Base-by-base conservation (phyloP, 1,284 basidiomycete genomes). In the Inonotus obliquus region DNA sequence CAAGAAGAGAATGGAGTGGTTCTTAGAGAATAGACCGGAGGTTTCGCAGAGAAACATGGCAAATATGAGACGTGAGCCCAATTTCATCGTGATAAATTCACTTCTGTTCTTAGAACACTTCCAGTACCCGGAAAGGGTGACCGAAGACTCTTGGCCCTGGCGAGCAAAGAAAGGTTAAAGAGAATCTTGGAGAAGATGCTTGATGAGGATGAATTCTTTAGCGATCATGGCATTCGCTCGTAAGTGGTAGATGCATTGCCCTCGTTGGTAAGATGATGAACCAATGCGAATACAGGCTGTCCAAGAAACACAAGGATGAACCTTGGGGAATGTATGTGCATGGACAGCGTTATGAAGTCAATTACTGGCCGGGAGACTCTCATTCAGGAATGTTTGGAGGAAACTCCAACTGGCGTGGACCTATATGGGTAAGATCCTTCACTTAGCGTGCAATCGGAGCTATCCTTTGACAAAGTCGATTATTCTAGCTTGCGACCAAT, bases 1-100 rank as follows among this genome's bases (percentile, higher is more conserved):
- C 81, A 98, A 93, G 79, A 98, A 98, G 76, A 86, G 96, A 52
- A 87, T 99, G 85, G 92, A 99, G 68, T 98, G 96, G 96, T 99
- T 98, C 78, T 85, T 98, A 62, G 87, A 97, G 70, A 93, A 98
- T 75, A 79, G 96, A 27, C 87, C 91, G 1, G 92, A 90, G 66
- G 85, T 98, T 57, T 89, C 93, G 4, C 81, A 81, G 59, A 82
- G 96, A 65, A 98, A 97, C 74, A 94, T 98, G 80, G 96, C 96
- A n/a, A 97, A 95, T 75, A 95, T 98, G 84, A 89, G 86, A 74
- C 84, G 91, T 92, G 65, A 56, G 74, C 48, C 37, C 25, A 14
- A 32, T 5, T 27, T 6, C 35, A 13, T 52, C 21, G 27, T 27
- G 23, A 23, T 49, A 11, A 21, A 5, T 32, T 9, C 25, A 23